These are phyloP conservation scores for Chlamydomonas incerta DNA, from an alignment of 139 green algal genomes.

Conservation along the genomic window DNA sequence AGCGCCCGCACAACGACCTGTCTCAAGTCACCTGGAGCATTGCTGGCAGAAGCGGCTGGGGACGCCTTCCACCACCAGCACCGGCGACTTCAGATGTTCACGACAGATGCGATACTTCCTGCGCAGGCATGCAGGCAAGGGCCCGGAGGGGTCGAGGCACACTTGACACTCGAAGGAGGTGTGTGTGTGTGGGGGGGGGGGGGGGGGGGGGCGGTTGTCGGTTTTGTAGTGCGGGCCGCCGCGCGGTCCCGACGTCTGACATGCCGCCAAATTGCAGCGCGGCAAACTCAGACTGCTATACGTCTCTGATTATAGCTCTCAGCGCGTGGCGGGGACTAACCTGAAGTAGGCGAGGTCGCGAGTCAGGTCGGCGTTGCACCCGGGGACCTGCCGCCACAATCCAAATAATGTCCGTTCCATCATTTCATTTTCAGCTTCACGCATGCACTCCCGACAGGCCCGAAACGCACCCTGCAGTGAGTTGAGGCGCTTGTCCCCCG, in stretches of 20 bases:
- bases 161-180: too few relatives aligned
- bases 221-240: not conserved
- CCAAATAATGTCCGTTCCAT: too few relatives aligned
- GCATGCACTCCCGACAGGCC: too few relatives aligned
- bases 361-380: constrained; percentile 1
- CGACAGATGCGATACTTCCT: constrained; percentile 40
- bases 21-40: constrained; percentile 21
- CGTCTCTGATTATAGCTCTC: too few relatives aligned
- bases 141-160: too few relatives aligned
- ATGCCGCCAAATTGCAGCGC: not conserved
- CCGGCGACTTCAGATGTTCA: constrained; percentile 31
- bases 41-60: constrained; percentile 36
- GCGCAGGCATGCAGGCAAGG: not conserved
- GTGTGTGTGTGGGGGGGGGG: not conserved
- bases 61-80: constrained; percentile 30
- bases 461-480: not conserved
- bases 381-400: constrained; percentile 35
- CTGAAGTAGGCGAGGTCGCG: constrained; percentile 32
- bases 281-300: too few relatives aligned
- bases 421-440: not conserved
- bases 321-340: not conserved
- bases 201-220: not conserved
- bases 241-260: not conserved
- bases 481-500: not conserved
- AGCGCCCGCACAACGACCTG: too few relatives aligned